phyloP scores from a whole-genome alignment of 495 filamentous ascomycete species.

The Thozetella sp. region DNA sequence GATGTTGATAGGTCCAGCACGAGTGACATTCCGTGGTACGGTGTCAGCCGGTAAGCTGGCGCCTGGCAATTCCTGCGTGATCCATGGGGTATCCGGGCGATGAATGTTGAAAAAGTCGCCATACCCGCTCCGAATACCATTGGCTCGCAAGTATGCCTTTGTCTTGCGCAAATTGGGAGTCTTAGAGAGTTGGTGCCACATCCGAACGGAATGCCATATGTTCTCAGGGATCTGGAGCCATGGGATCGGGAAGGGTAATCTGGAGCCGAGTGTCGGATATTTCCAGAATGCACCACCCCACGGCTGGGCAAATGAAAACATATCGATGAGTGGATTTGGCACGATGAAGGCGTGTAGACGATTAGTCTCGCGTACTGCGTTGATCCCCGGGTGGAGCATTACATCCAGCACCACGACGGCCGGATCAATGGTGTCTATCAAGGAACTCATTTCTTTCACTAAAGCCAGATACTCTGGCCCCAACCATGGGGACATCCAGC shows the following conservation, averaged over 20 bases:
- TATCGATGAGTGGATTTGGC: slow-evolving; percentile 35
- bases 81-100: slow-evolving; percentile 29
- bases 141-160: slow-evolving; percentile 2
- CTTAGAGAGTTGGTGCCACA: not conserved
- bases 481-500: slow-evolving; percentile 30
- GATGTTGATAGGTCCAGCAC: slow-evolving; percentile 17
- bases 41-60: slow-evolving; percentile 45
- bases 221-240: slow-evolving; percentile 40
- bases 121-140: slow-evolving; percentile 1
- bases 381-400: slow-evolving; percentile 41
- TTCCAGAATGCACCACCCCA: slow-evolving; percentile 19
- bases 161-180: slow-evolving; percentile 3
- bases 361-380: slow-evolving; percentile 28
- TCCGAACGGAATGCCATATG: slow-evolving; percentile 29
- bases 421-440: slow-evolving; percentile 37
- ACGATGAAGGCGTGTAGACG: slow-evolving; percentile 26
- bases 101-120: slow-evolving; percentile 14
- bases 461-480: slow-evolving; percentile 34
- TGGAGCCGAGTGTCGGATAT: slow-evolving; percentile 38
- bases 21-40: slow-evolving; percentile 26
- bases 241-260: slow-evolving; percentile 46
- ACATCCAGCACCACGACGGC: slow-evolving; percentile 40
- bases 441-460: slow-evolving; percentile 31
- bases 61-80: slow-evolving; percentile 40
- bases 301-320: slow-evolving; percentile 35